Evolutionary conservation across 75 land plant species (phyloP).

Genomic region (Pinus tabuliformis): DNA sequence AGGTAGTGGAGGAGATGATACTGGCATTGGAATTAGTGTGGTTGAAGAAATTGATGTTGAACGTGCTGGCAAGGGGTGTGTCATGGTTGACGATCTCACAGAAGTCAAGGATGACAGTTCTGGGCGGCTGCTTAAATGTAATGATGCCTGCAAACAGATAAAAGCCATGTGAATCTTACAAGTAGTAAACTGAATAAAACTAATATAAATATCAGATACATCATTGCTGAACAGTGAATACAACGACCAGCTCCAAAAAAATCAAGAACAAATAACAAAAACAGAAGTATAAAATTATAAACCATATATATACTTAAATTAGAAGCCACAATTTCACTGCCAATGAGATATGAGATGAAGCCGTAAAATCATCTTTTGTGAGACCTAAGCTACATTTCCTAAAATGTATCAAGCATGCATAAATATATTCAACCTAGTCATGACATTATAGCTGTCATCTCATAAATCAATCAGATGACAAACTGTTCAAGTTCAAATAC

Average conservation of each 20-base stretch:
- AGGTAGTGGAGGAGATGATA: slow-evolving; percentile 24
- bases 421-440: background rate
- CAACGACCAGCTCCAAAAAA: background rate
- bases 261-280: background rate
- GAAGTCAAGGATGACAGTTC: slow-evolving; percentile 14
- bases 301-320: background rate
- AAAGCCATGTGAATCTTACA: background rate
- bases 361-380: background rate
- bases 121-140: slow-evolving; percentile 17
- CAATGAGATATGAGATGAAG: background rate
- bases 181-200: background rate
- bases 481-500: background rate
- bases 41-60: slow-evolving; percentile 16
- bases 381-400: background rate
- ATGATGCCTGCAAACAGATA: slow-evolving; percentile 25
- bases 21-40: slow-evolving; percentile 23
- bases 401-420: background rate
- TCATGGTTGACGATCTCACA: slow-evolving; percentile 13
- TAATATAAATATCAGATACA: background rate
- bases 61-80: slow-evolving; percentile 16
- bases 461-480: background rate
- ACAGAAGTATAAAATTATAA: background rate
- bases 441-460: background rate
- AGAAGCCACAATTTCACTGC: background rate
- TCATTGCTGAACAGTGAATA: background rate